Conservation (phyloP, 306 rosid species). For the Sindora glabra region DNA sequence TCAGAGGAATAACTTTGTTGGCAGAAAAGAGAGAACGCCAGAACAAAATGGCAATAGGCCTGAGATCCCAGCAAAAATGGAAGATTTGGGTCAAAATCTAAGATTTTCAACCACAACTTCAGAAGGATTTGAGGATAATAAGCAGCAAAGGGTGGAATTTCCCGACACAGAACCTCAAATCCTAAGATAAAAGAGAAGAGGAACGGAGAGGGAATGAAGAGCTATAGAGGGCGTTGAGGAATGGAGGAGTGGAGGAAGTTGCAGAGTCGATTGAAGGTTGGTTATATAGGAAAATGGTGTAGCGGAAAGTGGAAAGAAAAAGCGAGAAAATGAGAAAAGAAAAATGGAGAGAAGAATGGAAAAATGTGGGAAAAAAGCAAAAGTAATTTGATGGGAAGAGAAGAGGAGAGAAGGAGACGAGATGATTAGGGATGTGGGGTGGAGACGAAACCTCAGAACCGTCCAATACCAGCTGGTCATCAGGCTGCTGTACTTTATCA, state of each 20-base stretch:
- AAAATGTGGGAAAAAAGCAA: not conserved
- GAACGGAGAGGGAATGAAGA: conserved; percentile 7
- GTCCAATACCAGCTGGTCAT: conserved; percentile 37
- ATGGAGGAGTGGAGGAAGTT: conserved; percentile 29
- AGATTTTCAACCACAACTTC: not conserved
- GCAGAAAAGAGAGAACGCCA: not conserved
- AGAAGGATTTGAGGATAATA: too few species aligned
- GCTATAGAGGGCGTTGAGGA: not conserved
- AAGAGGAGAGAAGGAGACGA: not conserved
- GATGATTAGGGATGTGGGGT: conserved; percentile 18
- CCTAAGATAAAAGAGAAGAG: not conserved
- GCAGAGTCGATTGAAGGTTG: not conserved
- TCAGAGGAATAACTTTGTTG: not conserved
- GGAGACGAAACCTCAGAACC: conserved; percentile 12
- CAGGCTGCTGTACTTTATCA: not conserved
- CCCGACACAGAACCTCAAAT: not conserved
- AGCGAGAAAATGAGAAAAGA: not conserved
- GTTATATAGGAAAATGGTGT: conserved; percentile 40
- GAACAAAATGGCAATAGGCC: too few species aligned
- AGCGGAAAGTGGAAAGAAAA: not conserved
- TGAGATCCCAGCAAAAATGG: not conserved
- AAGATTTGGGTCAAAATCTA: not conserved
- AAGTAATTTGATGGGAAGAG: conserved; percentile 26
- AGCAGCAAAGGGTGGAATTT: not conserved
- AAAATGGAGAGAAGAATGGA: not conserved